Base-by-base conservation (phyloP, 768 basidiomycete species). In the Amanita subjunquillea region DNA sequence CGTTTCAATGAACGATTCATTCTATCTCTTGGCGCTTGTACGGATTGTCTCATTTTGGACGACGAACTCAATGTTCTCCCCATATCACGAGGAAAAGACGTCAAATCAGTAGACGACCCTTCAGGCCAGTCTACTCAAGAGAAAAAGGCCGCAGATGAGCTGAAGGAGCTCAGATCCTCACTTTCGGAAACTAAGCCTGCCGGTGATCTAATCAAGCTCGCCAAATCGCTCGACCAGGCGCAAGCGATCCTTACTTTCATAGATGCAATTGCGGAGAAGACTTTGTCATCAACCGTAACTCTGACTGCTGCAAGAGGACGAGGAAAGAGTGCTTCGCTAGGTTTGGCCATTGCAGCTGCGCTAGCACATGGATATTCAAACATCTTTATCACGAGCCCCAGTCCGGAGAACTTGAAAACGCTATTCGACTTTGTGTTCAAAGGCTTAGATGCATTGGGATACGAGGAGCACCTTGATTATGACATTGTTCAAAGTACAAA, bases 1-100 rank as follows among this genome's bases (percentile, higher is more conserved):
- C 82, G 96, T 25, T 99, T 99, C 73, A 99, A 99, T 68, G 96
- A 99, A 65, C 87, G 96, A 9, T 99, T 99, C 69, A 97, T 99
- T 60, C 79, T 99, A 15, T 99, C 96, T 17, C 82, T 99, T 17
- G 92, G 92, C 22, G 87, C 91, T 15, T 97, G 91, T 62, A 75
- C 84, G 6, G 91, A 95, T 63, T 97, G 95, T 60, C 75, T 99
- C 1, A 83, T 98, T 23, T 78, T 99, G 47, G 96, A 99, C 62
- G 96, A 99, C 62, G 96, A 99, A 67, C 80, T 99, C 41, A 98
- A 98, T 63, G 94, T 98, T 10, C 80, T 99, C 6, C 96, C 96
- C 3, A 83, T 99, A 20, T 97, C 94, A 3, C 85, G 84, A 27
- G 95, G 89, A 38, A 98, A 98, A 69, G 90, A 97, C 63, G 95